Percentiles rank a stretch among this genome's conserved stretches.
Evolutionary conservation across 192 early-diverging fungal genomes (phyloP).

Genomic region (Backusella luteola): DNA sequence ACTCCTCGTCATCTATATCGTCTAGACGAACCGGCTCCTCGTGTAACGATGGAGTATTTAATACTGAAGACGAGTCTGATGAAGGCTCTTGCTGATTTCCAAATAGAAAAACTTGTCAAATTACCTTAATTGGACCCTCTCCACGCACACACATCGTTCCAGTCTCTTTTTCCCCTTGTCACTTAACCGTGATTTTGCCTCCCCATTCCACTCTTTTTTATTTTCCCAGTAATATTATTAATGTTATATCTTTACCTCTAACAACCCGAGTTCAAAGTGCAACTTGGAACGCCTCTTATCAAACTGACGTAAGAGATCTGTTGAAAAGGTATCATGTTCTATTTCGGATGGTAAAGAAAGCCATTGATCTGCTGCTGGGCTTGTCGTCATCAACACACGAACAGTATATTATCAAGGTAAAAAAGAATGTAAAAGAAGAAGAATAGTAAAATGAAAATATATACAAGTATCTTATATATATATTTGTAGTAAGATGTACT

Average conservation of each 20-base stretch:
- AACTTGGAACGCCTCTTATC: constrained; percentile 26
- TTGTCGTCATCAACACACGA: neutral
- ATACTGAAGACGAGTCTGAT: neutral
- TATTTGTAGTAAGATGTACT: neutral
- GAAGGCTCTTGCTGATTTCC: constrained; percentile 3
- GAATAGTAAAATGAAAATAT: neutral
- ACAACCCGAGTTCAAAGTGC: constrained; percentile 12
- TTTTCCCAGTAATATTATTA: neutral
- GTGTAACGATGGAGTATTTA: constrained; percentile 1
- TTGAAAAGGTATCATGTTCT: constrained; percentile 19
- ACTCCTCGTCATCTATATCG: neutral
- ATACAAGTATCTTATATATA: neutral
- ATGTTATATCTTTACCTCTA: constrained; percentile 1
- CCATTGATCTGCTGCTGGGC: neutral
- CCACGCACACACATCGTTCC: neutral
- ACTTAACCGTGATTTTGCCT: neutral
- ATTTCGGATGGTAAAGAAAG: constrained; percentile 2
- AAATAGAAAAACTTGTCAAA: constrained; percentile 18
- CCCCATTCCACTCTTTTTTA: neutral
- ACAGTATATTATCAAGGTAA: neutral
- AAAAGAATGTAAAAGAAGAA: neutral
- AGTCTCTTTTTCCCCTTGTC: neutral
- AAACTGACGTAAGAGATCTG: constrained; percentile 25
- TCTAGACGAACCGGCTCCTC: constrained; percentile 1
- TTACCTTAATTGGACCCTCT: neutral